A percentile compares a stretch with the other conserved stretches of the same genome.
phyloP scores from a whole-genome alignment of 2,329 filamentous ascomycete species.

The Clonostachys sp. region DNA sequence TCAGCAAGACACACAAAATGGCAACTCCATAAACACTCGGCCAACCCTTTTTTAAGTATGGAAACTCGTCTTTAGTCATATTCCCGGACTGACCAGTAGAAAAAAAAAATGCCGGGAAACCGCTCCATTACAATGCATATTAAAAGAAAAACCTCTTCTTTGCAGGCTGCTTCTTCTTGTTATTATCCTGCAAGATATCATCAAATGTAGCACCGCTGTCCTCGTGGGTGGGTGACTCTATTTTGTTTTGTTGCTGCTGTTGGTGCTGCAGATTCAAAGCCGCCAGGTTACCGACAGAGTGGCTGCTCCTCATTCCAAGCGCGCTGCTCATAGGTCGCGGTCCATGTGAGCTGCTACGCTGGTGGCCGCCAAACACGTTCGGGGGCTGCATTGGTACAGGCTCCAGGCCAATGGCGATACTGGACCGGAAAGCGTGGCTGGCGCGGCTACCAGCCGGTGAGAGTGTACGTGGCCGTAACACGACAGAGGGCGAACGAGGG shows the following conservation, averaged over 20 bases:
- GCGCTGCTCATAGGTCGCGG: constrained; percentile 22
- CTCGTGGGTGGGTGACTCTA: constrained; percentile 1
- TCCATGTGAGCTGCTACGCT: constrained; percentile 27
- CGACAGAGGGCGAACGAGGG: constrained; percentile 19
- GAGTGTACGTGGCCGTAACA: constrained; percentile 30
- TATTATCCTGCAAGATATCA: constrained; percentile 34
- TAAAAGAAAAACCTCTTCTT: constrained; percentile 37
- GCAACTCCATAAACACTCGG: too few species aligned
- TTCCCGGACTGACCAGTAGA: not conserved
- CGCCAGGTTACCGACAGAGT: constrained; percentile 27
- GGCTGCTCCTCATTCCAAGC: constrained; percentile 15
- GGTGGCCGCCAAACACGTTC: constrained; percentile 15
- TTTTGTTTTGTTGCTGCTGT: constrained; percentile 1
- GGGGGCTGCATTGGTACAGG: constrained; percentile 32
- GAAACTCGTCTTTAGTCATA: not conserved
- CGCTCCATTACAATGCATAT: not conserved
- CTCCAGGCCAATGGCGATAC: constrained; percentile 36
- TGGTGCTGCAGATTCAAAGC: constrained; percentile 9
- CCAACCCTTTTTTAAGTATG: not conserved
- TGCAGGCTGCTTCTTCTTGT: constrained; percentile 18
- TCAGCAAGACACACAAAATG: not conserved
- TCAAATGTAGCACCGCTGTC: constrained; percentile 38
- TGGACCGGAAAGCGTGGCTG: constrained; percentile 29
- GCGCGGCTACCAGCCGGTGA: constrained; percentile 23
- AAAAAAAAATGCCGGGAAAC: not conserved